Evolutionary conservation across 495 filamentous ascomycete species (phyloP), one percentile per base, ranked within the genome.

Genomic region (Trichoderma orchidacearum): DNA sequence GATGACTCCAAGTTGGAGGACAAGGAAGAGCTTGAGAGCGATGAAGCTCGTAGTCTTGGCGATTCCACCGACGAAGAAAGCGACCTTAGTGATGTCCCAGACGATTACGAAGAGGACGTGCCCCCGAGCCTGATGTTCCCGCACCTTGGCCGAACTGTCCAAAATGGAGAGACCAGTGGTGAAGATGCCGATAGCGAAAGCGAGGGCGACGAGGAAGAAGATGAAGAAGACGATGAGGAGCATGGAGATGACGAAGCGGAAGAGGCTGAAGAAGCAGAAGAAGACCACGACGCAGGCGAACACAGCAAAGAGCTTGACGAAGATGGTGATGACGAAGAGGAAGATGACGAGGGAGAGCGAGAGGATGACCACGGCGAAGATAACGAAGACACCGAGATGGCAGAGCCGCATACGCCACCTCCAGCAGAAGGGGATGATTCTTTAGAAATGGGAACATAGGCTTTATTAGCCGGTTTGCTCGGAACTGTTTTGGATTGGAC

Each of bases 21-120:
- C 45, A 51, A 21, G 18, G 60, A 59, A 38, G 59, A 70, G 25
- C 65, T 63, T 11, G 66, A 68, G 30, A 60, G 54, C 12, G 67
- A 68, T 36, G 66, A 64, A 2, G 62, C 63, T 27, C 60, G 67
- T 13, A 70, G 65, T 13, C 84, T 87, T 58, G 87, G 89, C 56
- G 85, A 80, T 53, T 87, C 84, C 0, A 87, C 90, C 60, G 86
- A 89, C 57, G 87, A n/a, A n/a, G n/a, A 91, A 68, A 90, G 85
- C 64, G 87, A 90, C 58, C 69, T 90, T 7, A 89, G 84, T 54
- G 87, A 91, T 55, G 76, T 84, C 31, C 75, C 78, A 3, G 73
- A 80, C 13, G 73, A 72, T 51, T 71, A 75, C 30, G 75, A 79
- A 53, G 69, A 76, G 45, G 69, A 76, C 17, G 64, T 69, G 51